Conservation (phyloP, 1,284 basidiomycete genomes). For the Rhodotorula sp. region DNA sequence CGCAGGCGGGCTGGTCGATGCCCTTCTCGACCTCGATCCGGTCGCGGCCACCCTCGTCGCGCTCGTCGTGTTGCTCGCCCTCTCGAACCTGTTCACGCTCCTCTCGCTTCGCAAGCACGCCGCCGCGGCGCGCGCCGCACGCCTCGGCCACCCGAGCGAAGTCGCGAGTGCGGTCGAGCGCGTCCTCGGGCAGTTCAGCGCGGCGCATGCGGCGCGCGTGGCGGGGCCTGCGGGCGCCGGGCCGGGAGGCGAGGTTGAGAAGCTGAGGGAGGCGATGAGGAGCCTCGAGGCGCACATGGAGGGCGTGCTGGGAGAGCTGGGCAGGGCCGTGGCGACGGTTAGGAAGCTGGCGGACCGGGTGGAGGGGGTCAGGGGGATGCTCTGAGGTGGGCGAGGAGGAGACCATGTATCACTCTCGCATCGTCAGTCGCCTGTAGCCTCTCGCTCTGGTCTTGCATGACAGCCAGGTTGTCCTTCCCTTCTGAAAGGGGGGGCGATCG, state of each 20-base stretch:
- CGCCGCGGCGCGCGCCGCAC: not conserved
- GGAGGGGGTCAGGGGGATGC: conserved; percentile 18
- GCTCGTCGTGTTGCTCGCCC: conserved; percentile 23
- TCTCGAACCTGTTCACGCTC: conserved; percentile 36
- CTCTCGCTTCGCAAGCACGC: conserved; percentile 25
- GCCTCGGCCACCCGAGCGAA: conserved; percentile 29
- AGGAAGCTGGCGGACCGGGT: conserved; percentile 13
- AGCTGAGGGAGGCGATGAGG: not conserved
- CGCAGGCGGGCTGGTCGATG: conserved; percentile 9
- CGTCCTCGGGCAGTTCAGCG: conserved; percentile 30
- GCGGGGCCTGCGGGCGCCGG: not conserved
- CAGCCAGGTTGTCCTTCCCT: too few relatives aligned
- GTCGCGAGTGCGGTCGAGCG: conserved; percentile 29
- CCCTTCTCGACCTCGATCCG: conserved; percentile 1
- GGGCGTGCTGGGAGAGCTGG: conserved; percentile 2
- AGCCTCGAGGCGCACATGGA: conserved; percentile 6
- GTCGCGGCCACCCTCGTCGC: not conserved
- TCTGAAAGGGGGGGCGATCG: too few relatives aligned
- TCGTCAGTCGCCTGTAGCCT: not conserved
- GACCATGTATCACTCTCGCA: not conserved
- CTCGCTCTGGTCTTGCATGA: not conserved
- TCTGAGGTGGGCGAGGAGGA: not conserved
- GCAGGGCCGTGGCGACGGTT: conserved; percentile 2
- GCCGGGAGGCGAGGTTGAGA: conserved; percentile 10
- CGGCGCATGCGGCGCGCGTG: conserved; percentile 11